Evolutionary conservation across 495 filamentous ascomycete genomes (phyloP), one percentile per base, ranked within the genome.

Genomic region (Penicillium turbatum): DNA sequence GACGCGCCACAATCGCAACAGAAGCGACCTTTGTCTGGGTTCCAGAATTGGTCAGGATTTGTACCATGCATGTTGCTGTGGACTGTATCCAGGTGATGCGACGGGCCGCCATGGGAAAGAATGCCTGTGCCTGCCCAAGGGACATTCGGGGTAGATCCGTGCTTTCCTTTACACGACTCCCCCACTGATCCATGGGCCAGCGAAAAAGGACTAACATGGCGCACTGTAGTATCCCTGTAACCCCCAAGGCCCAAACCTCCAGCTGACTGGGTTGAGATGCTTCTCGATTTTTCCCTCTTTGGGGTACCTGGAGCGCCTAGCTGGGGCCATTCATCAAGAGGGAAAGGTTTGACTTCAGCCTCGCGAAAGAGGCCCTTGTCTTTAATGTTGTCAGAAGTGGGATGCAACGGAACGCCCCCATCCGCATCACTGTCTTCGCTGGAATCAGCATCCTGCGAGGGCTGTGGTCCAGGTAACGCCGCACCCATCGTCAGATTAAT

Each of bases 341-440:
- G 15, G 17, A 16, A 8, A 13, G n/a, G 10, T 1, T 7, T n/a
- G 12, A 12, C n/a, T 1, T 15, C 6, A 13, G 31, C 10, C 16
- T 29, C 29, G 24, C 19, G 32, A 29, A 7, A 27, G 21, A 19
- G 34, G 21, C 19, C 15, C 10, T 27, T 37, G n/a, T 15, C 21
- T 49, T 44, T 16, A 6, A 44, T 13, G 17, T 16, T 10, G 7
- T 16, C 24, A 11, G 41, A n/a, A 2, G 19, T 3, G 9, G 24
- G 3, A n/a, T 48, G 16, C 5, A 51, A 45, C 19, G 2, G 10
- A n/a, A 43, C 59, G 1, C 60, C 51, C 0, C 26, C 43, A 19
- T 61, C 54, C 8, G 63, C 48, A 16, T 58, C 61, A 24, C 65
- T 52, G 29, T 60, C 65, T 46, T 71, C 53, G 21, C 78, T 62